Base-by-base conservation (phyloP, 2,329 filamentous ascomycete genomes). In the Penicillium occitanis region DNA sequence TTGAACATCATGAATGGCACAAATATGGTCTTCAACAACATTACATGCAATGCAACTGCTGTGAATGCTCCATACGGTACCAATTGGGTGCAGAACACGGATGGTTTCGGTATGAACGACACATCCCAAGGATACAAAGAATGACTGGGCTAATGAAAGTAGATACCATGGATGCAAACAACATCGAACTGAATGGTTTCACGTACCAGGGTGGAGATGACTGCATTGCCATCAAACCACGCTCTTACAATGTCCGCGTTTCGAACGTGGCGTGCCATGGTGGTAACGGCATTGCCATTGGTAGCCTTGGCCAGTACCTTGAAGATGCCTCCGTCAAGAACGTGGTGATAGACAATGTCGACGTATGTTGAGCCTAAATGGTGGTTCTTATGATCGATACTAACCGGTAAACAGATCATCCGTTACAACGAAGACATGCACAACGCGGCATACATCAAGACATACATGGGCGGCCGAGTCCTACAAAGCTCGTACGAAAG, bases 151-250 rank as follows among this genome's bases (percentile, higher is more conserved):
- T 28, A 50, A 57, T 25, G 40, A 61, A 14, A 19, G 48, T 62
- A 75, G 78, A 87, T 68, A 86, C 85, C 0, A 86, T 86, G 84
- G 84, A 87, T 68, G 79, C 78, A 0, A 69, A 75, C 8, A 84
- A 86, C 67, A 75, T 87, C 57, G 74, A 73, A 6, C 76, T 87
- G 5, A 81, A 75, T 3, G 84, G 85, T 66, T 81, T 86, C 61
- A 74, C 78, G 5, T 87, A 85, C 69, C 83, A 85, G 75, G 85
- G 85, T 10, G 84, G 87, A 71, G 89, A 84, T 72, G 78, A 85
- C 65, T 92, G 90, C 75, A 83, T 87, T 30, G 84, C 84, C 48
- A 81, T 83, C 68, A 91, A 90, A 76, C 81, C 84, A 50, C 82
- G 90, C 76, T 87, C 86, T 66, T 83, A 86, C 75, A 87, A 89